These are phyloP conservation scores for Tremella yokohamensis DNA, from an alignment of 768 basidiomycete species.

Conservation along the genomic window DNA sequence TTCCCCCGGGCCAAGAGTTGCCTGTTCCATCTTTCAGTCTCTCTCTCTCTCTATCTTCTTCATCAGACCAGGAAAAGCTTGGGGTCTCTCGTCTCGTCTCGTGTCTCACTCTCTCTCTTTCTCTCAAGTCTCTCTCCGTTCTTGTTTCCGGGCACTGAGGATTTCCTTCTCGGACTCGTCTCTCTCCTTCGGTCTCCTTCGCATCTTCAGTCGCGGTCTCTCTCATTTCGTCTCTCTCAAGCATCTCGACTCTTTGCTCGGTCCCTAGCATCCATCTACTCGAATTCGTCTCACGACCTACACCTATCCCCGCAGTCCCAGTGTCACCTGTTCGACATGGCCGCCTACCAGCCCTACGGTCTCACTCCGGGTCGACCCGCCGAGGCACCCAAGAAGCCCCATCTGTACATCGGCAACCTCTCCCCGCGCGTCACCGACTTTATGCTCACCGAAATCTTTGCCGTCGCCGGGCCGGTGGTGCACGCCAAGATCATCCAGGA, in stretches of 20 bases:
- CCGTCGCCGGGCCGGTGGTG: conserved; percentile 74
- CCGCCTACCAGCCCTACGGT: conserved; percentile 11
- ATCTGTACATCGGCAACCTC: conserved; percentile 98
- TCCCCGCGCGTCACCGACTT: conserved; percentile 97
- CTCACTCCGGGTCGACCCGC: conserved; percentile 14
- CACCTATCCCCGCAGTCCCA: background rate
- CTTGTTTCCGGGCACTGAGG: conserved; percentile 51
- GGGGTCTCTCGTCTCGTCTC: conserved; percentile 41
- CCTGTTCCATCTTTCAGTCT: conserved; percentile 47
- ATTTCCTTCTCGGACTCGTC: conserved; percentile 54
- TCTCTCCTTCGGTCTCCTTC: conserved; percentile 57
- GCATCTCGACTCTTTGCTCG: conserved; percentile 2
- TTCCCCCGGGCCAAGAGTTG: conserved; percentile 23
- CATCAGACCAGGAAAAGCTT: background rate
- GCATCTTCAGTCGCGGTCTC: conserved; percentile 5
- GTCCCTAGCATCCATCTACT: background rate
- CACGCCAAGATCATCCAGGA: conserved; percentile 99
- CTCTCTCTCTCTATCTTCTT: conserved; percentile 19
- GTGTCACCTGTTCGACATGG: too few species aligned
- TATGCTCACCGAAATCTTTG: conserved; percentile 81
- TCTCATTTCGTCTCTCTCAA: conserved; percentile 11
- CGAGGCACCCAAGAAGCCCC: conserved; percentile 62
- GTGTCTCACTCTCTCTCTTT: conserved; percentile 53
- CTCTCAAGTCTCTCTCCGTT: conserved; percentile 54
- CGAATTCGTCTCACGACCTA: too few species aligned